Evolutionary conservation across 805 yeast genomes (phyloP), one percentile per base, ranked within the genome.

Genomic region (Maudiozyma saulgeensis): DNA sequence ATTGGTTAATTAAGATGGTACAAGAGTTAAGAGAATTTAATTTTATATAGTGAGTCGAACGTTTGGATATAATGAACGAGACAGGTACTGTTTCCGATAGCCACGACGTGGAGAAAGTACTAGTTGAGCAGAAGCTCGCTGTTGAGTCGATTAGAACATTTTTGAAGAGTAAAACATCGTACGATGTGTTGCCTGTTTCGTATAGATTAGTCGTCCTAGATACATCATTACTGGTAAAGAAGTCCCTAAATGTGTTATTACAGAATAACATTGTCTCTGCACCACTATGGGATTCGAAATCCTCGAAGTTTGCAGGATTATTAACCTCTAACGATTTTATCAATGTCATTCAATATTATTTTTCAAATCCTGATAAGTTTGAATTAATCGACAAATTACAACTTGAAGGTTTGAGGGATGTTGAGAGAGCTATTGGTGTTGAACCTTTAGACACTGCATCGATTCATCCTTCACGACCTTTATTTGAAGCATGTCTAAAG

Each of bases 211-310:
- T 93, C 49, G 98, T 93, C 44, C 79, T 93, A 59, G 99, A 93
- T 65, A 90, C 98, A 1, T 80, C 96, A 6, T 72, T 93, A 44
- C 71, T 88, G 49, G 95, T 93, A 38, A 90, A 91, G 68, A 88
- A 91, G 64, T 86, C 96, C 4, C 74, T 93, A 61, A 89, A 88
- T 55, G 90, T 95, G 28, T 70, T 93, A 52, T 73, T 93, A 47
- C 98, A 93, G 64, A 93, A 93, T 67, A 87, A 87, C 63, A 88
- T 93, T 60, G 97, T 93, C 32, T 84, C 95, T 48, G 98, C 98
- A 4, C 99, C 99, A 2, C 72, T 93, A 47, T 93, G 99, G 99
- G 87, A 91, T 68, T 84, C 91, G 51, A 79, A 84, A 61, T 80
- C 86, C 15, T 85, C 96, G 15, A 76, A 85, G 60, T 93, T 93